A percentile compares a stretch with the other conserved stretches of the same genome.
phyloP scores from a whole-genome alignment of 768 basidiomycete genomes.

The Psilocybe cyanescens region DNA sequence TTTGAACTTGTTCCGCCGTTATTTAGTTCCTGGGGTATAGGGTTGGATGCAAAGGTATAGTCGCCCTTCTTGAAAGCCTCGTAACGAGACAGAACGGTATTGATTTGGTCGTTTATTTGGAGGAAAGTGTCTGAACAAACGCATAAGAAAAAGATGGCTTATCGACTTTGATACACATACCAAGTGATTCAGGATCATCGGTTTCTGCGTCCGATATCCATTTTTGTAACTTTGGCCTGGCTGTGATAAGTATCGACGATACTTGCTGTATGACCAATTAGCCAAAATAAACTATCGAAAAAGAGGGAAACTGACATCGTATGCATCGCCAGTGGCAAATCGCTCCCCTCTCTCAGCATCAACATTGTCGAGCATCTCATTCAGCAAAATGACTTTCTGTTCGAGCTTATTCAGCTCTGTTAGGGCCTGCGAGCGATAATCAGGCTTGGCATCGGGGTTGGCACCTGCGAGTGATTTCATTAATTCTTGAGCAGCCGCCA shows the following conservation, averaged over 20 bases:
- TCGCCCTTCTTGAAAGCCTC: conserved; percentile 95
- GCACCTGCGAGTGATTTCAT: conserved; percentile 97
- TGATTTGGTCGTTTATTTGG: conserved; percentile 98
- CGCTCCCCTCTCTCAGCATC: conserved; percentile 71
- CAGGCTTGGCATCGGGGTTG: conserved; percentile 92
- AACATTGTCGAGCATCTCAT: conserved; percentile 96
- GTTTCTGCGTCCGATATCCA: conserved; percentile 96
- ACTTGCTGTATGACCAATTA: conserved; percentile 69
- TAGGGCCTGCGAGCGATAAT: conserved; percentile 89
- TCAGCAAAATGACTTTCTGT: conserved; percentile 92
- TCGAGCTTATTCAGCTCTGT: conserved; percentile 94
- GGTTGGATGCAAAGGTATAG: conserved; percentile 67
- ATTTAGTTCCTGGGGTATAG: conserved; percentile 65
- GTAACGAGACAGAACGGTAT: conserved; percentile 87
- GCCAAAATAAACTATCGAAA: background rate
- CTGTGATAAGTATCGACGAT: conserved; percentile 74
- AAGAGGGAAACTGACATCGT: conserved; percentile 64
- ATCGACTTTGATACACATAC: conserved; percentile 44
- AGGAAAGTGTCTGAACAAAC: conserved; percentile 76
- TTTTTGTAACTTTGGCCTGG: conserved; percentile 94
- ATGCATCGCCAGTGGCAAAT: conserved; percentile 89
- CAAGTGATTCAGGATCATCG: conserved; percentile 88
- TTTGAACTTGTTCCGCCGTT: conserved; percentile 27
- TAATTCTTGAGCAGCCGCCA: conserved; percentile 93
- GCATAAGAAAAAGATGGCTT: background rate